Percentiles rank a stretch among this genome's conserved stretches.
phyloP scores from a whole-genome alignment of 2,329 filamentous ascomycete genomes.

The Fusarium sp. region DNA sequence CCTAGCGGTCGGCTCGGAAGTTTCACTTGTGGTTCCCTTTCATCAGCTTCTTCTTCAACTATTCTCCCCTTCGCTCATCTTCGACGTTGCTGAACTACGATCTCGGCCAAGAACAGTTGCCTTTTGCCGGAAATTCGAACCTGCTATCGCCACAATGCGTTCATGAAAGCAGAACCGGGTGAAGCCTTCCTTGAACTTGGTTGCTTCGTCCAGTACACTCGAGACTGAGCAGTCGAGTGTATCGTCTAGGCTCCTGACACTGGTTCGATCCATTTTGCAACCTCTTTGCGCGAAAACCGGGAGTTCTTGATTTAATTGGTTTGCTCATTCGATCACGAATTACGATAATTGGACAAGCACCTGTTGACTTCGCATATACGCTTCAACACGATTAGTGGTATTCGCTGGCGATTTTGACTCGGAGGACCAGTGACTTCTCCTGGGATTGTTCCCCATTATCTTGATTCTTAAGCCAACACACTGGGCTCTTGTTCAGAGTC shows the following conservation, averaged over 20 bases:
- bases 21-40: not conserved
- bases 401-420: not conserved
- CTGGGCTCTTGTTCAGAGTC: conserved; percentile 42
- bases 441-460: not conserved
- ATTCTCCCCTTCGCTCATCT: not conserved
- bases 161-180: not conserved
- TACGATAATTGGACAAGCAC: not conserved
- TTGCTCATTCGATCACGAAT: not conserved
- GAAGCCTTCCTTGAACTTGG: not conserved
- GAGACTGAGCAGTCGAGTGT: not conserved
- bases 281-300: not conserved
- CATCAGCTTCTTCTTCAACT: not conserved
- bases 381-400: not conserved
- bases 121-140: not conserved
- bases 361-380: not conserved
- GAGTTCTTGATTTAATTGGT: not conserved
- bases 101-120: not conserved
- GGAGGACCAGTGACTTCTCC: not conserved
- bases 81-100: not conserved
- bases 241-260: not conserved
- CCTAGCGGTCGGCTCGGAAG: not conserved
- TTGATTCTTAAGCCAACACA: not conserved
- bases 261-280: not conserved
- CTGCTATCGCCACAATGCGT: not conserved
- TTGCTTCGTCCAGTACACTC: not conserved